A percentile compares a stretch with the other conserved stretches of the same genome.
These are phyloP conservation scores for Kodamaea neixiangensis DNA, from an alignment of 805 yeast species.

Conservation along the genomic window DNA sequence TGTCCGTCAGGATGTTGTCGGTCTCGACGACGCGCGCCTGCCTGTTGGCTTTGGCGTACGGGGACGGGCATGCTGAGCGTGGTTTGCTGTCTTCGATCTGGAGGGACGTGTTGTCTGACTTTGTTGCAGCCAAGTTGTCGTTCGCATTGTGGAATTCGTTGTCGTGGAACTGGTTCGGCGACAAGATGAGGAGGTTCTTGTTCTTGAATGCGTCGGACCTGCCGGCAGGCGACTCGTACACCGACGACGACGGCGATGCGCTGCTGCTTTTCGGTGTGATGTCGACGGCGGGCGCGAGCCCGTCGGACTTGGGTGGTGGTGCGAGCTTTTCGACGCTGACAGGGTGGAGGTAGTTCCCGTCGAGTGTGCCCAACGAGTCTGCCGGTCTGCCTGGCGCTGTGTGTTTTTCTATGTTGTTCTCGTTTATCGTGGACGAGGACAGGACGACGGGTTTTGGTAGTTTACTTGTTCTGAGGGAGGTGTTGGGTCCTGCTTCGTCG, in stretches of 20 bases:
- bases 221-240: constrained; percentile 4
- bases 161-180: constrained; percentile 42
- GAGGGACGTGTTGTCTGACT: neutral
- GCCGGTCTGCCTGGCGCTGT: neutral
- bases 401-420: neutral
- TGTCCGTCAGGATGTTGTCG: constrained; percentile 20
- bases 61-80: constrained; percentile 37
- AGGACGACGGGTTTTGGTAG: constrained; percentile 1
- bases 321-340: constrained; percentile 2
- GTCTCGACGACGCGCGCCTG: constrained; percentile 48
- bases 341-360: neutral
- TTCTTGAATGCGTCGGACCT: constrained; percentile 13
- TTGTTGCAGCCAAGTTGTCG: constrained; percentile 6
- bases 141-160: constrained; percentile 30
- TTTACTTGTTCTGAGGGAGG: constrained; percentile 13
- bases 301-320: neutral
- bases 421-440: neutral
- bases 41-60: constrained; percentile 44
- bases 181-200: constrained; percentile 38
- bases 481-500: constrained; percentile 19
- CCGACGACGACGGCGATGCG: neutral
- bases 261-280: constrained; percentile 12
- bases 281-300: constrained; percentile 19
- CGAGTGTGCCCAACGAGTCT: neutral
- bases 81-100: constrained; percentile 21